Evolutionary conservation across 2,329 filamentous ascomycete species (phyloP), one percentile per base, ranked within the genome.

Genomic region (Calonectria crousiana): DNA sequence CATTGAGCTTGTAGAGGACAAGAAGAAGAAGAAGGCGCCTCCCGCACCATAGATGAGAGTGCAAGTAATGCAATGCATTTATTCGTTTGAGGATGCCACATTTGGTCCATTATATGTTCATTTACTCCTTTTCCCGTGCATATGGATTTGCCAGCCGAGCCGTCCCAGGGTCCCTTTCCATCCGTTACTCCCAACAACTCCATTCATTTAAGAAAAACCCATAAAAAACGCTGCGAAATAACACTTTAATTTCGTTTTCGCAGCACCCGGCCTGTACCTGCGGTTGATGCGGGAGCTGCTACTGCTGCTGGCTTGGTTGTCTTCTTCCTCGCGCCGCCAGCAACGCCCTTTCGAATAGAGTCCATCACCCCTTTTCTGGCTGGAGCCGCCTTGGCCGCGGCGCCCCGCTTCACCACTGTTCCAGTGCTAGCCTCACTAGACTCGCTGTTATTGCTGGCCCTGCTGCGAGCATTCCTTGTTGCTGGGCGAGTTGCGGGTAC

Each of bases 1-100:
- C 86, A 94, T 98, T 80, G 96, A 98, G 87, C 87, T 96, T 82
- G 91, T 98, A 53, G 96, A 98, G 85, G 96, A 98, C 84, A 98
- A 98, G 92, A 97, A 97, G 91, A 98, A 98, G 88, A 92, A 89
- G 82, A 86, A 86, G 82, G 81, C 77, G 26, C 76, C 76, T 20
- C 75, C 75, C 23, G 72, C 70, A 70, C 76, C 78, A 65, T 80
- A 77, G 68, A 69, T 58, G n/a, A 47, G 51, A 71, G 49, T n/a
- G 65, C 30, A 64, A 23, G 64, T 36, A 76, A 66, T 26, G 69
- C 41, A 76, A 73, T 69, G 71, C 73, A 77, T 75, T 75, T 51
- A 74, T 77, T 49, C 70, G 75, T 75, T 56, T 78, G 70, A 77
- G 72, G 75, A 76, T 49, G 71, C 58, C 68, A 53, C 74, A 51